These are phyloP conservation scores for Claviceps maximensis DNA, from an alignment of 2,329 filamentous ascomycete genomes.

Conservation along the genomic window DNA sequence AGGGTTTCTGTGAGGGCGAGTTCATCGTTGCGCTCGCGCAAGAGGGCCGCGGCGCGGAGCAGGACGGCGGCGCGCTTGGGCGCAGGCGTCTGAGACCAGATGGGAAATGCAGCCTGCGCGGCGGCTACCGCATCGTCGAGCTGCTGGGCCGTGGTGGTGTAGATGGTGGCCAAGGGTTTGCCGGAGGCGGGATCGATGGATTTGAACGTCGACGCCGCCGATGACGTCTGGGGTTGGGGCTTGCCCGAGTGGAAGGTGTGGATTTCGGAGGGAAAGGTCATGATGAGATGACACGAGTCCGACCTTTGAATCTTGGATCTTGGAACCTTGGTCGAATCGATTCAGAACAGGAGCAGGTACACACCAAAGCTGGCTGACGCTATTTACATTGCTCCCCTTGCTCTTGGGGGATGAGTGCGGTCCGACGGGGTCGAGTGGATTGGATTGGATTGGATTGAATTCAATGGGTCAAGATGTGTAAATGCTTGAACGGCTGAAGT, in stretches of 20 bases:
- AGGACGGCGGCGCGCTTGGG: conserved; percentile 65
- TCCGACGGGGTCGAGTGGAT: no score
- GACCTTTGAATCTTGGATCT: no score
- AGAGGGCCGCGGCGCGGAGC: conserved; percentile 58
- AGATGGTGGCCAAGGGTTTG: conserved; percentile 55
- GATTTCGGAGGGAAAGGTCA: conserved; percentile 25
- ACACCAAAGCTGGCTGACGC: neutral
- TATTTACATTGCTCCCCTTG: neutral
- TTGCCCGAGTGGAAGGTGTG: conserved; percentile 67
- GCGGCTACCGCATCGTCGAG: conserved; percentile 61
- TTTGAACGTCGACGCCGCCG: conserved; percentile 50
- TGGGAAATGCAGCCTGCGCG: conserved; percentile 56
- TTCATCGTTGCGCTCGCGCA: conserved; percentile 65
- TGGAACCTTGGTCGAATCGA: no score
- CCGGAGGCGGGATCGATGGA: conserved; percentile 63
- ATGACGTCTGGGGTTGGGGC: conserved; percentile 42
- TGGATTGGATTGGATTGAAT: no score
- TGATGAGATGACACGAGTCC: conserved; percentile 36
- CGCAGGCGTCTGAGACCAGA: conserved; percentile 66
- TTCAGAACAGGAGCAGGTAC: neutral
- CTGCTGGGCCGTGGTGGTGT: conserved; percentile 52
- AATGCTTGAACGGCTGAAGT: no score
- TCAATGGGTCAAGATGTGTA: no score
- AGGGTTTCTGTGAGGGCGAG: conserved; percentile 69
- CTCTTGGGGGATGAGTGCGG: no score